These are phyloP conservation scores for Jatropha podagrica DNA, from an alignment of 441 rosid species.

Conservation along the genomic window DNA sequence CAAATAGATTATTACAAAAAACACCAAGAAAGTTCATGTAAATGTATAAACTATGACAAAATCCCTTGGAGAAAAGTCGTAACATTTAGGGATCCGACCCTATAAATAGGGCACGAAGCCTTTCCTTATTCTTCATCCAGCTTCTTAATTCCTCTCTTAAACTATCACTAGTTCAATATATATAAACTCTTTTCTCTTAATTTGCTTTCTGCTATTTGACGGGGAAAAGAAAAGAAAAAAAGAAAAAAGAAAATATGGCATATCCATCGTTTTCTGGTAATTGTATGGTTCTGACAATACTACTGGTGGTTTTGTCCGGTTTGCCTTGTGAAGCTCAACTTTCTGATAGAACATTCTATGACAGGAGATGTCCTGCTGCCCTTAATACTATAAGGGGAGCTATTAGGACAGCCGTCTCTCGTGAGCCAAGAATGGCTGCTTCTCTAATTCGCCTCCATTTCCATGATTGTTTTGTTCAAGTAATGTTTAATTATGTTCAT, in stretches of 20 bases:
- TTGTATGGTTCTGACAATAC: slow-evolving; percentile 3
- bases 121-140: slow-evolving; percentile 3
- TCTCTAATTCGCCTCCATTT: slow-evolving; percentile 33
- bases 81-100: background rate
- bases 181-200: background rate
- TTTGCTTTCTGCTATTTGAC: background rate
- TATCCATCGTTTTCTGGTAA: background rate
- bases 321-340: slow-evolving; percentile 21
- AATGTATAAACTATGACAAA: background rate
- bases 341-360: slow-evolving; percentile 7
- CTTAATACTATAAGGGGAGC: slow-evolving; percentile 4
- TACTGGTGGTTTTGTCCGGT: slow-evolving; percentile 2
- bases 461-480: slow-evolving; percentile 32
- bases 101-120: slow-evolving; percentile 1
- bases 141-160: background rate
- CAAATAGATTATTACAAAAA: background rate
- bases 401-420: background rate
- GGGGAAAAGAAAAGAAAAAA: too few relatives aligned
- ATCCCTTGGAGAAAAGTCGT: background rate
- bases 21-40: background rate
- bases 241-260: background rate
- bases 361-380: slow-evolving; percentile 6
- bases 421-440: slow-evolving; percentile 19
- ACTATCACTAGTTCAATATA: background rate
- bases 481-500: background rate